A percentile compares a stretch with the other conserved stretches of the same genome.
Conservation (phyloP, 805 yeast genomes). For the Nakazawaea wickerhamii region DNA sequence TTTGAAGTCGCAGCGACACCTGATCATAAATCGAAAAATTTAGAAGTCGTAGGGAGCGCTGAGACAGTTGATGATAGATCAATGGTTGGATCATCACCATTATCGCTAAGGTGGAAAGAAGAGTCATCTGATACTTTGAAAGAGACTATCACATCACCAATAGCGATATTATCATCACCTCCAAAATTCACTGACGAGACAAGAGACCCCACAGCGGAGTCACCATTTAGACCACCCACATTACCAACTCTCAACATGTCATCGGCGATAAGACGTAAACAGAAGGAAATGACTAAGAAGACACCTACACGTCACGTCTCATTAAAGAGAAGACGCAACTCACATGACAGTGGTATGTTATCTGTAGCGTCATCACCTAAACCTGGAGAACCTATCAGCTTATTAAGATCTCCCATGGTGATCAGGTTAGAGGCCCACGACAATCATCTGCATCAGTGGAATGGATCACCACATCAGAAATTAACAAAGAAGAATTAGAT, state of each 20-base stretch:
- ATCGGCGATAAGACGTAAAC: conserved; percentile 10
- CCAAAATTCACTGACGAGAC: neutral
- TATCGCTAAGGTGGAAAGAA: neutral
- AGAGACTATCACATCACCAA: conserved; percentile 1
- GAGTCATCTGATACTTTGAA: neutral
- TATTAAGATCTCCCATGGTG: conserved; percentile 2
- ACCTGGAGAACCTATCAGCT: conserved; percentile 8
- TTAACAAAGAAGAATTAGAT: neutral
- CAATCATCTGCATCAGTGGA: neutral
- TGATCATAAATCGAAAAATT: neutral
- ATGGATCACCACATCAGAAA: neutral
- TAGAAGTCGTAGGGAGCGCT: conserved; percentile 2
- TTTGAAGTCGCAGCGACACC: conserved; percentile 12
- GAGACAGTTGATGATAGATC: neutral
- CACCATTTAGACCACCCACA: neutral
- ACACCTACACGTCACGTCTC: conserved; percentile 1
- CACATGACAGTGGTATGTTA: neutral
- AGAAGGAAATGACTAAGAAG: conserved; percentile 5
- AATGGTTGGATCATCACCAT: conserved; percentile 1
- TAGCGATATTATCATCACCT: conserved; percentile 6
- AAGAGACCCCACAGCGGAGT: too few relatives aligned
- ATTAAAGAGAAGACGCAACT: neutral
- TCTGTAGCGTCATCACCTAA: neutral
- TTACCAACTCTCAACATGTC: neutral
- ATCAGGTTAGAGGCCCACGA: neutral